Conservation (phyloP, 1,139 yeast species). For the Hyphopichia burtonii region DNA sequence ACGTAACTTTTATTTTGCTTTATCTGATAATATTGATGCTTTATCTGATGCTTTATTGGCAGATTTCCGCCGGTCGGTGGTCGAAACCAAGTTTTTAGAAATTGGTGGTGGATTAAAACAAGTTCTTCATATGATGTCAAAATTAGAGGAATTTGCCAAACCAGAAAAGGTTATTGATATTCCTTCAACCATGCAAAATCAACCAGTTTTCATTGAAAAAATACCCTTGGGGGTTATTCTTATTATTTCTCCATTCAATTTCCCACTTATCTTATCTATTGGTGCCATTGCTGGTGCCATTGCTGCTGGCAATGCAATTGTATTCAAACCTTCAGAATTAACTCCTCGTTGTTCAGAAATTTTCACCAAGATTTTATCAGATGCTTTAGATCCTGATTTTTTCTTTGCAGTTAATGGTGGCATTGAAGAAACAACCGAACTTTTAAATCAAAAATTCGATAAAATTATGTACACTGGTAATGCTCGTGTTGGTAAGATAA, state of each 20-base stretch:
- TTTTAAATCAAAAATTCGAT: slow-evolving; percentile 70
- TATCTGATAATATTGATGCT: slow-evolving; percentile 58
- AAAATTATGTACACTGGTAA: slow-evolving; percentile 89
- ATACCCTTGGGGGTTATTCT: slow-evolving; percentile 78
- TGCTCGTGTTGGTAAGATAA: slow-evolving; percentile 68
- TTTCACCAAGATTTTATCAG: slow-evolving; percentile 52
- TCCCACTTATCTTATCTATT: slow-evolving; percentile 67
- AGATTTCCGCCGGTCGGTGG: slow-evolving; percentile 65
- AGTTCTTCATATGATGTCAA: slow-evolving; percentile 56
- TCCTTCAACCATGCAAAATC: slow-evolving; percentile 47
- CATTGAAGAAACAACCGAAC: slow-evolving; percentile 61
- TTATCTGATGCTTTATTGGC: slow-evolving; percentile 56
- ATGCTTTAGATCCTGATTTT: slow-evolving; percentile 54
- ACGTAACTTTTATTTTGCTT: slow-evolving; percentile 64
- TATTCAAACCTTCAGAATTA: slow-evolving; percentile 76
- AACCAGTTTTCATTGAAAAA: slow-evolving; percentile 54
- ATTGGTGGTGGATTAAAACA: slow-evolving; percentile 52
- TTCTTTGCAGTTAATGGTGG: slow-evolving; percentile 74
- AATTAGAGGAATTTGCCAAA: slow-evolving; percentile 60
- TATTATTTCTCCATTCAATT: slow-evolving; percentile 83
- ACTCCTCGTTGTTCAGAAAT: slow-evolving; percentile 63
- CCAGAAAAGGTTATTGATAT: slow-evolving; percentile 47
- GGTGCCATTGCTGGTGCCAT: slow-evolving; percentile 77
- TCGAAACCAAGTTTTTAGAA: slow-evolving; percentile 66
- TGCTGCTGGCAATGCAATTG: slow-evolving; percentile 84